phyloP scores from a whole-genome alignment of 148 eudicot species.

The Rhododendron simsii region DNA sequence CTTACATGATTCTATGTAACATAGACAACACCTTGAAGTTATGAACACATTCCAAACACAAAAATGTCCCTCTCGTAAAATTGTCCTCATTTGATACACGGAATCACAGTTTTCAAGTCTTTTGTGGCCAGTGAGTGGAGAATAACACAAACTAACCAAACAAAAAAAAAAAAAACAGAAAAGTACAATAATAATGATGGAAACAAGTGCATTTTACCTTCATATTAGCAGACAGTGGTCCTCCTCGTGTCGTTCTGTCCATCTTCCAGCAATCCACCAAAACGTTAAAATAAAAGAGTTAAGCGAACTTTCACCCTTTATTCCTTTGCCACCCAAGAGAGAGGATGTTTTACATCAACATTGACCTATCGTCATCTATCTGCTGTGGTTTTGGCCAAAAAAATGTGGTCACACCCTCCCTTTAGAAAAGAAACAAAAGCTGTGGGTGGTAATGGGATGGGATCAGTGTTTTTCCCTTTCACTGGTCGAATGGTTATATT shows the following conservation, averaged over 20 bases:
- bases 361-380: neutral
- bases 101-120: neutral
- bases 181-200: slow-evolving; percentile 1
- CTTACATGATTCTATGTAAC: neutral
- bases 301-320: slow-evolving; percentile 1
- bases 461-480: slow-evolving; percentile 1
- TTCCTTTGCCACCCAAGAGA: slow-evolving; percentile 15
- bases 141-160: neutral
- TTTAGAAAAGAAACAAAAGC: neutral
- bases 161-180: neutral
- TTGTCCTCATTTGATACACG: neutral
- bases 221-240: slow-evolving; percentile 17
- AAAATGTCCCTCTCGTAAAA: neutral
- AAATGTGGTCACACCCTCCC: slow-evolving; percentile 12
- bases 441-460: neutral
- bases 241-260: slow-evolving; percentile 8
- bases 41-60: neutral
- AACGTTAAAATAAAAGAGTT: neutral
- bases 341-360: neutral
- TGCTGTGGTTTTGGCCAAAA: slow-evolving; percentile 1
- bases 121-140: neutral
- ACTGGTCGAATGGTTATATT: slow-evolving; percentile 8
- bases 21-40: neutral
- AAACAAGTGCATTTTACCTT: slow-evolving; percentile 10
- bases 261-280: slow-evolving; percentile 5